Base-by-base conservation (phyloP, 352 stramenopile species). In the Phytopythium vexans region DNA sequence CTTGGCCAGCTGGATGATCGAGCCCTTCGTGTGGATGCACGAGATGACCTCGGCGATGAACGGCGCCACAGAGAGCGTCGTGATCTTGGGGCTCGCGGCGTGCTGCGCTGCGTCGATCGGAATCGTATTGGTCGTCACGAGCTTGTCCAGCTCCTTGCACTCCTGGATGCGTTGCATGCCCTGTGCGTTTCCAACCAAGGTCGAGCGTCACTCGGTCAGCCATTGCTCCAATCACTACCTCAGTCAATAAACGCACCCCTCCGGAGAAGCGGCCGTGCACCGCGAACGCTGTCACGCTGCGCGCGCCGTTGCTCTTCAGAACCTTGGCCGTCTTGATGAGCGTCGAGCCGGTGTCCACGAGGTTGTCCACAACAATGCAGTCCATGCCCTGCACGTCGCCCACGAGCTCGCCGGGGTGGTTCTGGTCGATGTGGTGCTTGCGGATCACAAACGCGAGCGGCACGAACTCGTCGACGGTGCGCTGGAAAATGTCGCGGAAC, bases 31-130 rank as follows among this genome's bases (percentile, higher is more conserved):
- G 74, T 94, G 85, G 59, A 92, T 94, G 64, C 80, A 92, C 56
- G 82, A 92, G 65, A 94, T 94, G 54, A 92, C 81, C 67, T 94
- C 82, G 47, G 85, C 85, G 59, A 94, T 89, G 68, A 94, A 93
- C 3, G 85, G 82, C 43, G 85, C 85, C 39, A 94, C 85, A 10
- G 82, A 92, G 27, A 94, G 67, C 64, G 81, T 93, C 54, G 90
- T 81, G 46, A 94, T 89, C 72, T 94, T 94, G 45, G 62, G 46
- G 8, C 73, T 74, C 16, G 67, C 56, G 41, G 70, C 66, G 31
- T 60, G 58, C 21, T 58, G 42, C 48, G 66, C 61, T 41, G 62
- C 33, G 36, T 78, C 63, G 11, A 74, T 62, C 3, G 83, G 79
- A 46, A 94, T 94, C 38, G 85, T 94, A 65, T 94, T 92, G 44